Base-by-base conservation (phyloP, 129 eudicot genomes). In the Erigeron canadensis region DNA sequence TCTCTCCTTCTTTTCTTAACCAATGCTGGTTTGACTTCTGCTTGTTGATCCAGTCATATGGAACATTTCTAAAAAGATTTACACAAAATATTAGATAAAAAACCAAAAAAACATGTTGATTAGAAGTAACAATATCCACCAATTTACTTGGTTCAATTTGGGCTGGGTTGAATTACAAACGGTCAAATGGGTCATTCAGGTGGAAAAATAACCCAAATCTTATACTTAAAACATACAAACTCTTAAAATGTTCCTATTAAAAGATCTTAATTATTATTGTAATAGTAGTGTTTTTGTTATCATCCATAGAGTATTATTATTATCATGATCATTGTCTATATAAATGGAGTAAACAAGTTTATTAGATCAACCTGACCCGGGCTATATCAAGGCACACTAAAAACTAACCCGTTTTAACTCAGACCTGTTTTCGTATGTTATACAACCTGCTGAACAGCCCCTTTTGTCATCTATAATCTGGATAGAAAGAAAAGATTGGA, bases 1-100 rank as follows among this genome's bases (percentile, higher is more conserved):
- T 95, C 69, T 95, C 99, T 57, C 96, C 96, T 82, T 89, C 91
- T 84, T 93, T 93, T 75, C 69, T 84, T 65, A 93, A 83, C 98
- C 98, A 93, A 81, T 93, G 87, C 69, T 93, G 98, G 79, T 89
- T 89, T 5, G 96, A 93, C 79, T 93, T 93, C 50, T 93, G 91
- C 48, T 88, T 95, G 91, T 88, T 90, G 74, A 95, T 95, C 99
- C 99, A 95, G 69, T 95, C 96, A 86, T 90, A 95, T 4, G 99
- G 99, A 21, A 95, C 99, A 76, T 95, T 95, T 72, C 99, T 95
- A 81, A 61, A 67, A 43, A 15, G 86, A 65, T 80, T 77, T 79
- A 79, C 86, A 65, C 70, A 73, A 82, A 81, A 67, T 8, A 11
- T 22, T 40, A 77, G 10, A 50, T 83, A 80, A 86, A 82, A 86